Evolutionary conservation across 2,329 filamentous ascomycete species (phyloP).

Genomic region (Acrodontium crateriforme): DNA sequence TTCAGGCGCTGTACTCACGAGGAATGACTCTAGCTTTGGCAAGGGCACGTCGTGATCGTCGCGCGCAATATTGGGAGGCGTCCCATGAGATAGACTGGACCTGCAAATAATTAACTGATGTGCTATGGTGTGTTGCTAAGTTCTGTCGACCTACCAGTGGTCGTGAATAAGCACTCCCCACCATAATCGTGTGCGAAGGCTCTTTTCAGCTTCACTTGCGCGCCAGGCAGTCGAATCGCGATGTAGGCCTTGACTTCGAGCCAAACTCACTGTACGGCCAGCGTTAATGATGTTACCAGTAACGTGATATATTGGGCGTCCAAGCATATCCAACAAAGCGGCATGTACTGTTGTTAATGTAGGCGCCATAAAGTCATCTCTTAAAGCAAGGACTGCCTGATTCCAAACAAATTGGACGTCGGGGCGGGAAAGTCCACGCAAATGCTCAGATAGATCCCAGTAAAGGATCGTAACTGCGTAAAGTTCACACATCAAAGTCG

Average conservation of each 20-base stretch:
- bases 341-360: conserved; percentile 27
- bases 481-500: conserved; percentile 26
- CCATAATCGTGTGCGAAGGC: conserved; percentile 39
- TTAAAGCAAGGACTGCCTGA: conserved; percentile 26
- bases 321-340: conserved; percentile 27
- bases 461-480: conserved; percentile 25
- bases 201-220: conserved; percentile 36
- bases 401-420: conserved; percentile 29
- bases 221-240: conserved; percentile 41
- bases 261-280: conserved; percentile 39
- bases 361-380: conserved; percentile 31
- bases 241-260: conserved; percentile 43
- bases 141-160: too few species aligned
- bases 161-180: conserved; percentile 45
- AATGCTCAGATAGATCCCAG: conserved; percentile 23
- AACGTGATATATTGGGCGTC: conserved; percentile 27
- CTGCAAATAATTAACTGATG: too few species aligned
- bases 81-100: conserved; percentile 42
- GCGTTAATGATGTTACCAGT: conserved; percentile 39
- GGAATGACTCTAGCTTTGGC: conserved; percentile 33
- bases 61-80: conserved; percentile 39
- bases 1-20: too few species aligned
- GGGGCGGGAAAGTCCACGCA: conserved; percentile 24
- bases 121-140: too few species aligned
- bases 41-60: conserved; percentile 43